A percentile compares a stretch with the other conserved stretches of the same genome.
These are phyloP conservation scores for Rhizopus delemar DNA, from an alignment of 371 early-diverging fungal genomes.

Conservation along the genomic window DNA sequence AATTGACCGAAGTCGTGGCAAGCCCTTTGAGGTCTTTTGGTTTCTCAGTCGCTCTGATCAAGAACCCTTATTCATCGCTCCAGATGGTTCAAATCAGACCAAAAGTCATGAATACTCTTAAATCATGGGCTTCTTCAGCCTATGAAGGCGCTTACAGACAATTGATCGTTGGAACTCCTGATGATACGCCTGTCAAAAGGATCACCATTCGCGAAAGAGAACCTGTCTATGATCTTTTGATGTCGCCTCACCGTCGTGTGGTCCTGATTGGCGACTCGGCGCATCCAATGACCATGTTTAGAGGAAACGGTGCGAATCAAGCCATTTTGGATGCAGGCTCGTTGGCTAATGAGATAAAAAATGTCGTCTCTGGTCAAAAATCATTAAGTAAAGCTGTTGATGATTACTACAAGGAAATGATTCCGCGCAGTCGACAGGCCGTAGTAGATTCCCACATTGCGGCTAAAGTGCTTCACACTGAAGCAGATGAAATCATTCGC, in stretches of 20 bases:
- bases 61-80: too few relatives aligned
- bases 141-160: not conserved
- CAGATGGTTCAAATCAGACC: not conserved
- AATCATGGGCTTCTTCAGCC: not conserved
- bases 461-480: constrained; percentile 3
- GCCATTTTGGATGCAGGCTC: constrained; percentile 33
- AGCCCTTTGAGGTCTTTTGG: constrained; percentile 7
- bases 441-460: constrained; percentile 31
- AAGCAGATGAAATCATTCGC: too few relatives aligned
- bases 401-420: constrained; percentile 27
- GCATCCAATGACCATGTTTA: constrained; percentile 28
- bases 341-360: constrained; percentile 19
- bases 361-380: constrained; percentile 17
- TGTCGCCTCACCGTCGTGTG: constrained; percentile 2
- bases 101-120: not conserved
- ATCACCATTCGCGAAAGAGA: constrained; percentile 14
- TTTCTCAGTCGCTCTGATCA: not conserved
- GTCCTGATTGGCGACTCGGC: constrained; percentile 19
- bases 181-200: not conserved
- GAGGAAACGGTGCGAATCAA: constrained; percentile 35
- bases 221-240: not conserved
- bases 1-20: constrained; percentile 1
- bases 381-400: constrained; percentile 23
- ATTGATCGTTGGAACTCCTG: not conserved
- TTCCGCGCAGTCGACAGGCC: constrained; percentile 27